phyloP scores from a whole-genome alignment of 495 filamentous ascomycete species.

The Podospora bellae-mahoneyi region DNA sequence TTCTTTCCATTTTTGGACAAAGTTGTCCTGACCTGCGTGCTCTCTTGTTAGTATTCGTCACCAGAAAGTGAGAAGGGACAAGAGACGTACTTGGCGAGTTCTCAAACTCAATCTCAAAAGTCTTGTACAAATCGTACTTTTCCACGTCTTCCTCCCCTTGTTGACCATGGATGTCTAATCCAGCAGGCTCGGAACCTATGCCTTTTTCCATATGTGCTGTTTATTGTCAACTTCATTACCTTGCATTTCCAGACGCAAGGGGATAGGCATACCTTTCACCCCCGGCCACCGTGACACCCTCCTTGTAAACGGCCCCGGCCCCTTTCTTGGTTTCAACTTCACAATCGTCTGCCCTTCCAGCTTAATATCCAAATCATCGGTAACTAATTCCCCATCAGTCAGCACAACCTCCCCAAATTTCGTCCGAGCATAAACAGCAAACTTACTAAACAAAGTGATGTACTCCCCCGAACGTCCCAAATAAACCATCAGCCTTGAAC shows the following conservation, averaged over 20 bases:
- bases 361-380: slow-evolving; percentile 36
- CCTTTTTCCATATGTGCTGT: slow-evolving; percentile 27
- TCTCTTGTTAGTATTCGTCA: not conserved
- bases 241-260: not conserved
- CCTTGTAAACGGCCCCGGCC: slow-evolving; percentile 21
- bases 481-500: slow-evolving; percentile 31
- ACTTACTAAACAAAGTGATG: slow-evolving; percentile 32
- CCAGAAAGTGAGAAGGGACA: not conserved
- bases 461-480: slow-evolving; percentile 33
- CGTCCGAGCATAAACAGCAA: not conserved
- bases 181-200: slow-evolving; percentile 28
- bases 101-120: slow-evolving; percentile 41
- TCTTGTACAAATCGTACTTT: slow-evolving; percentile 35
- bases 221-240: not conserved
- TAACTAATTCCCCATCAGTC: slow-evolving; percentile 20
- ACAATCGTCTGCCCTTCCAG: slow-evolving; percentile 29
- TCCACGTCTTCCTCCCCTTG: slow-evolving; percentile 27
- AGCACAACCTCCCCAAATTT: not conserved
- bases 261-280: slow-evolving; percentile 26
- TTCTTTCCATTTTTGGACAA: slow-evolving; percentile 36
- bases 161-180: slow-evolving; percentile 32
- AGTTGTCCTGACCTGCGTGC: slow-evolving; percentile 30
- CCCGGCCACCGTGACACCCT: slow-evolving; percentile 31
- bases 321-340: slow-evolving; percentile 30
- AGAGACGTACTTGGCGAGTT: slow-evolving; percentile 31